These are phyloP conservation scores for Hansenula lynferdii DNA, from an alignment of 1,139 yeast species.

Conservation along the genomic window DNA sequence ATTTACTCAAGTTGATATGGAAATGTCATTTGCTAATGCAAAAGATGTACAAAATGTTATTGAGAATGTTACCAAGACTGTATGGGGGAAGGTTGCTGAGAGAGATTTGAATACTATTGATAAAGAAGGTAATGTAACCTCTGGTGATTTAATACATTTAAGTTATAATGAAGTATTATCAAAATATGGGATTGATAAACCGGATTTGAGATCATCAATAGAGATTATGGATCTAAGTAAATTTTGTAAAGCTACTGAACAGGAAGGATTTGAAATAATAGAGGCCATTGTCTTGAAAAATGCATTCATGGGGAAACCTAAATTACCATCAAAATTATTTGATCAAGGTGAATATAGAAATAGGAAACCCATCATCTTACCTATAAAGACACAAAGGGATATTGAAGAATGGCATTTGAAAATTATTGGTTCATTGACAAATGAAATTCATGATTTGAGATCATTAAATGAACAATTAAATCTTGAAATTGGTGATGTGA, in stretches of 20 bases:
- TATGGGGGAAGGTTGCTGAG: conserved; percentile 46
- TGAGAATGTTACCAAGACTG: conserved; percentile 46
- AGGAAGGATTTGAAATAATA: conserved; percentile 47
- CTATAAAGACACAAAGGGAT: conserved; percentile 37
- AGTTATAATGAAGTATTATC: conserved; percentile 66
- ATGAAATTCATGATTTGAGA: conserved; percentile 28
- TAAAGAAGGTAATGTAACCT: conserved; percentile 20
- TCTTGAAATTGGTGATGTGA: conserved; percentile 63
- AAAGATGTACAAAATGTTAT: conserved; percentile 65
- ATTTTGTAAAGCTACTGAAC: conserved; percentile 31
- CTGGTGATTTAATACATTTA: conserved; percentile 38
- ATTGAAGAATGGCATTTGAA: conserved; percentile 39
- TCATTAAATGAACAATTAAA: conserved; percentile 31
- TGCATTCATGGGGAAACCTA: conserved; percentile 37
- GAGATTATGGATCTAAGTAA: conserved; percentile 44
- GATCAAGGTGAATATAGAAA: conserved; percentile 45
- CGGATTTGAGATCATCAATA: conserved; percentile 71
- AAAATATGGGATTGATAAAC: conserved; percentile 88
- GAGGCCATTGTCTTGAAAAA: conserved; percentile 65
- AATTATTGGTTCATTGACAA: conserved; percentile 30
- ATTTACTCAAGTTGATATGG: conserved; percentile 92
- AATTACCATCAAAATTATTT: conserved; percentile 33
- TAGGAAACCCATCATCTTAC: conserved; percentile 56
- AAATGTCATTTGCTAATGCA: conserved; percentile 77
- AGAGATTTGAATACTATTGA: conserved; percentile 22